Conservation (phyloP, 352 stramenopile species). For the Pythium grandisporangium region DNA sequence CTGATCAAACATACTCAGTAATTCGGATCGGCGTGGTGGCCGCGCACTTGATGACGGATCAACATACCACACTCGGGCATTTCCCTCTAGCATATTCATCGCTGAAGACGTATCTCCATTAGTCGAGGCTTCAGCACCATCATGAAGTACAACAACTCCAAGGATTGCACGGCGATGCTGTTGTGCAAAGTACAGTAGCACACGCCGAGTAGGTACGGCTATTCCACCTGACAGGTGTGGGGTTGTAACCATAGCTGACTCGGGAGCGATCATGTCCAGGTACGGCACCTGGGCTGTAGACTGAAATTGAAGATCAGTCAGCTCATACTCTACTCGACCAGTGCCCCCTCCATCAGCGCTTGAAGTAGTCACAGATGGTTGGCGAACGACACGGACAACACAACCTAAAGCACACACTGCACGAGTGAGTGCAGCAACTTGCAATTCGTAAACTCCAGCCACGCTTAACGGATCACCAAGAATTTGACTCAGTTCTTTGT, state of each 20-base stretch:
- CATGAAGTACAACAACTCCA: conserved; percentile 30
- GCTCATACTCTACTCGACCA: conserved; percentile 31
- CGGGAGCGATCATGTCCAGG: too few relatives aligned
- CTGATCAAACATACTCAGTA: conserved; percentile 47
- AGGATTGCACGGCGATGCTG: conserved; percentile 59
- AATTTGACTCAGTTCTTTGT: conserved; percentile 74
- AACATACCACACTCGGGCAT: conserved; percentile 57
- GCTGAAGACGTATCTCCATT: too few relatives aligned
- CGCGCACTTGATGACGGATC: conserved; percentile 53
- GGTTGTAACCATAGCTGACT: conserved; percentile 21
- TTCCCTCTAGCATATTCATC: conserved; percentile 15
- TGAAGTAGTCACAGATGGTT: not conserved
- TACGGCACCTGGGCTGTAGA: conserved; percentile 58
- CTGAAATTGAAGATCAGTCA: conserved; percentile 66
- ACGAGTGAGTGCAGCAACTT: conserved; percentile 84
- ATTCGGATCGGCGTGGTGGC: conserved; percentile 26
- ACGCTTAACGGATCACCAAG: conserved; percentile 66
- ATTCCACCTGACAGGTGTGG: not conserved
- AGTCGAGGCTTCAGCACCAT: conserved; percentile 11
- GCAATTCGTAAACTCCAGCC: conserved; percentile 90
- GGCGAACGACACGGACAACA: conserved; percentile 49
- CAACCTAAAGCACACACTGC: conserved; percentile 90
- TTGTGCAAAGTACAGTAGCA: conserved; percentile 65
- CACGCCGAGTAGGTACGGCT: conserved; percentile 20
- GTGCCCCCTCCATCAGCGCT: too few relatives aligned